These are phyloP conservation scores for Arabidopsis thaliana DNA, from an alignment of 345 rosid genomes.

Conservation along the genomic window TAIR10.1 NC_003071.7:1592501-1593000, in stretches of 20 bases:
- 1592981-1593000: too few species aligned
- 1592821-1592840: too few species aligned
- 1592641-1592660: slow-evolving; percentile 15
- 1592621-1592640: slow-evolving; percentile 22
- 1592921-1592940: too few species aligned
- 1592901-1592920: too few species aligned
- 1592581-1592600: slow-evolving; percentile 49
- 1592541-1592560: slow-evolving; percentile 83
- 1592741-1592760: neutral
- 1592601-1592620: slow-evolving; percentile 42
- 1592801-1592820: neutral
- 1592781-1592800: neutral
- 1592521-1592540: slow-evolving; percentile 87
- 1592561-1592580: slow-evolving; percentile 55
- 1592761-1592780: slow-evolving; percentile 21
- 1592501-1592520: slow-evolving; percentile 87
- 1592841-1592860: too few species aligned
- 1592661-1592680: slow-evolving; percentile 9
- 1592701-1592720: neutral
- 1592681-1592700: neutral
- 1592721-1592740: neutral
- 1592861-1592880: too few species aligned
- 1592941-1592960: too few species aligned
- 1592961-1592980: too few species aligned
- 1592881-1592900: too few species aligned